Evolutionary conservation across 2,329 filamentous ascomycete genomes (phyloP), one percentile per base, ranked within the genome.

Genomic region (Curvularia hawaiiensis): DNA sequence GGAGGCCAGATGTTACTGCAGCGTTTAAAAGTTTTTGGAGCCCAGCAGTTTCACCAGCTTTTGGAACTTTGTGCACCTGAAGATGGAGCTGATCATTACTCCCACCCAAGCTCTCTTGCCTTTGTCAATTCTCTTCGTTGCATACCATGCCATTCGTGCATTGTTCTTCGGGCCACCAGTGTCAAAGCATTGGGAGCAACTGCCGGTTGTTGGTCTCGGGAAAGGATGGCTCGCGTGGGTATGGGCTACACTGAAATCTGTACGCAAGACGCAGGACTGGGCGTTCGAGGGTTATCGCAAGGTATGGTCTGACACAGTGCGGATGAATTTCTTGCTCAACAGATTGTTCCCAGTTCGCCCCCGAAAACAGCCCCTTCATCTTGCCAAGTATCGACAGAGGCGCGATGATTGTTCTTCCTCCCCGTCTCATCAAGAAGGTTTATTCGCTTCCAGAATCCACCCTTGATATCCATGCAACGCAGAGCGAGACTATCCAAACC

Each of bases 361-460:
- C 35, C 14, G 14, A 30, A 24, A 63, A 63, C 44, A 56, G 33
- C 18, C 54, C 58, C 12, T 63, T 59, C 50, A 58, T 59, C 16
- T 33, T 62, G 28, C 61, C 61, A 3, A 63, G 61, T 16, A 60
- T 63, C 24, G 61, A 63, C 14, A 60, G 61, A 50, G 61, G 61
- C 11, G 61, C 61, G 14, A 56, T 63, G 55, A 51, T 63, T 14
- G 55, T 63, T 24, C 48, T 63, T 5, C 61, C 61, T 6, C 61
- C 61, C 11, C 61, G 54, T n/a, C 40, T 59, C 4, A 62, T 63
- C 44, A 63, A 59, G 20, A 56, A 56, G 38, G 56, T 60, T 9
- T 63, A 63, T 40, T 55, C 49, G 22, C 59, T 59, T 20, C 59
- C 61, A 2, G 61, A 63, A 33, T 45, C 46, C 1, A 53, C 48